Percentiles rank a stretch among this genome's conserved stretches.
phyloP scores from a whole-genome alignment of 805 yeast species.

The Spathaspora boniae region DNA sequence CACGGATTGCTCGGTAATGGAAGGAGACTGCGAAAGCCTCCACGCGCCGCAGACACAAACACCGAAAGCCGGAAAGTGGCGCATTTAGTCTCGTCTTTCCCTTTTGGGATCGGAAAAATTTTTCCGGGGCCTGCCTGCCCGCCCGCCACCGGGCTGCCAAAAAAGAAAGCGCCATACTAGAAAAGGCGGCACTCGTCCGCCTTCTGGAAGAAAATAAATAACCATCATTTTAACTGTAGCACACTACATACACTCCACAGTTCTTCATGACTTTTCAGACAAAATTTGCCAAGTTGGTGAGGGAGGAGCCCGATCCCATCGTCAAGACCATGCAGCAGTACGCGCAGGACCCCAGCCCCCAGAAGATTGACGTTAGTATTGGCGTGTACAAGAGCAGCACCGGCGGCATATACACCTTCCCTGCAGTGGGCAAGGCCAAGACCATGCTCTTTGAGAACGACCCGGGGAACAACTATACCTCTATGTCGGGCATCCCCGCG shows the following conservation, averaged over 20 bases:
- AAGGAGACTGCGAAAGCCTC: too few species aligned
- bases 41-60: too few species aligned
- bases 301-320: conserved; percentile 28
- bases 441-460: conserved; percentile 26
- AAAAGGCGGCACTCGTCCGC: too few species aligned
- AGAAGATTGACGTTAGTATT: conserved; percentile 40
- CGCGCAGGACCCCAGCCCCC: conserved; percentile 24
- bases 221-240: too few species aligned
- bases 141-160: too few species aligned
- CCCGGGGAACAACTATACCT: conserved; percentile 45
- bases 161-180: too few species aligned
- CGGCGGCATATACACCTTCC: conserved; percentile 35
- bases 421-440: conserved; percentile 37
- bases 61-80: too few species aligned
- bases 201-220: too few species aligned
- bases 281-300: conserved; percentile 15
- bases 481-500: conserved; percentile 39
- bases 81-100: too few species aligned
- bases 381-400: conserved; percentile 44
- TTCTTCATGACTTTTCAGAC: conserved; percentile 19
- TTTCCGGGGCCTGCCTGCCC: too few species aligned
- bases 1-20: too few species aligned
- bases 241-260: conserved; percentile 1
- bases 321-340: conserved; percentile 18
- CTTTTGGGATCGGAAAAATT: too few species aligned